A percentile compares a stretch with the other conserved stretches of the same genome.
These are phyloP conservation scores for Hymenoscyphus scutula DNA, from an alignment of 2,329 filamentous ascomycete genomes.

Conservation along the genomic window DNA sequence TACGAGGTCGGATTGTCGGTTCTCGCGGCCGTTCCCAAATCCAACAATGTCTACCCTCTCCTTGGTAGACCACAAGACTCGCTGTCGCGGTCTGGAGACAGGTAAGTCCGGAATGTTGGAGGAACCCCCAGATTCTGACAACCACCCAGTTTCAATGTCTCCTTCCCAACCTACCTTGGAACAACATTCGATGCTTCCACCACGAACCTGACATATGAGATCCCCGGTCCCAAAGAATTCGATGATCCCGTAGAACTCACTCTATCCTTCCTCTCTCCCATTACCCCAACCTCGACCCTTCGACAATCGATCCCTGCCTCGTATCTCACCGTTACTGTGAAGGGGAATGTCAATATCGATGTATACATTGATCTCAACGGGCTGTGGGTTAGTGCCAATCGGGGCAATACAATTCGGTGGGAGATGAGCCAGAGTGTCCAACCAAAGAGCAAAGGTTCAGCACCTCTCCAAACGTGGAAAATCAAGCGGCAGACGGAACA, in stretches of 20 bases:
- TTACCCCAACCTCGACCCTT: slow-evolving; percentile 34
- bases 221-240: slow-evolving; percentile 45
- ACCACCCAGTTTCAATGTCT: slow-evolving; percentile 50
- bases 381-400: slow-evolving; percentile 79
- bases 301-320: slow-evolving; percentile 59
- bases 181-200: slow-evolving; percentile 67
- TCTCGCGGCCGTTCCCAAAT: slow-evolving; percentile 58
- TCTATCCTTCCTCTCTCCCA: slow-evolving; percentile 52
- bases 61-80: slow-evolving; percentile 66
- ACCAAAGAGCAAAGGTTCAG: slow-evolving; percentile 35
- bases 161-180: slow-evolving; percentile 57
- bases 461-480: slow-evolving; percentile 63
- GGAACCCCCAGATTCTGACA: slow-evolving; percentile 3
- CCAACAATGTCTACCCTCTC: slow-evolving; percentile 60
- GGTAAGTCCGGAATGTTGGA: slow-evolving; percentile 18
- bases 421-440: slow-evolving; percentile 49
- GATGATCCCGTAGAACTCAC: slow-evolving; percentile 50
- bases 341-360: slow-evolving; percentile 63
- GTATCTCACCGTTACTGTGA: slow-evolving; percentile 70
- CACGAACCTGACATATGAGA: slow-evolving; percentile 64
- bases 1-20: slow-evolving; percentile 58
- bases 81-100: slow-evolving; percentile 43
- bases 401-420: slow-evolving; percentile 70
- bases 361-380: slow-evolving; percentile 69
- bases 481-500: slow-evolving; percentile 59